Conservation (phyloP, 108 stramenopile species). For the Aurantiochytrium sp. region DNA sequence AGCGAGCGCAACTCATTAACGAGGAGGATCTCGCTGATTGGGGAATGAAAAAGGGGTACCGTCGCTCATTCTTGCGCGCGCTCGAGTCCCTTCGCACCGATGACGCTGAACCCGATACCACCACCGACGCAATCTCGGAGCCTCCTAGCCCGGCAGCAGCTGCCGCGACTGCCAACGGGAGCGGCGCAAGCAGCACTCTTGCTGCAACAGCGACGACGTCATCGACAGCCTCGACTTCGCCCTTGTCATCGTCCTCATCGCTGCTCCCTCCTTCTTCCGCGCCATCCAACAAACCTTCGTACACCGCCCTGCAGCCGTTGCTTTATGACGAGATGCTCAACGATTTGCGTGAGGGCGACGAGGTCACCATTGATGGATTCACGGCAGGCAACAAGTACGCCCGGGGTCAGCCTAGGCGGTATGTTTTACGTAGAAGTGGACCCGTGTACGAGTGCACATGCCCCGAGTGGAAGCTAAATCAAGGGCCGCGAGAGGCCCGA, state of each 20-base stretch:
- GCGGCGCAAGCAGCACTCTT: not conserved
- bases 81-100: not conserved
- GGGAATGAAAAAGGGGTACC: conserved; percentile 31
- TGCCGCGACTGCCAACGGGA: not conserved
- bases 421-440: not conserved
- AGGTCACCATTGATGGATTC: not conserved
- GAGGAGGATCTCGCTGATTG: conserved; percentile 27
- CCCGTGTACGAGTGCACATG: not conserved
- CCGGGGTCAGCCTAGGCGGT: not conserved
- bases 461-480: not conserved
- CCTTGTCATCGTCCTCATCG: not conserved
- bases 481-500: not conserved
- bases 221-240: not conserved
- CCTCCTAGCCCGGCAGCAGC: not conserved
- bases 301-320: not conserved
- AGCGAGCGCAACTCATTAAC: not conserved
- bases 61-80: not conserved
- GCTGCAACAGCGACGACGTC: not conserved
- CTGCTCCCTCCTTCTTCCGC: no score
- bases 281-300: no score
- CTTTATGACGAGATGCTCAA: not conserved
- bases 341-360: not conserved
- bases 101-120: not conserved
- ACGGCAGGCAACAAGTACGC: conserved; percentile 15
- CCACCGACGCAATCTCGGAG: not conserved